A percentile compares a stretch with the other conserved stretches of the same genome.
Conservation (phyloP, 306 rosid genomes). For the Geum urbanum region DNA sequence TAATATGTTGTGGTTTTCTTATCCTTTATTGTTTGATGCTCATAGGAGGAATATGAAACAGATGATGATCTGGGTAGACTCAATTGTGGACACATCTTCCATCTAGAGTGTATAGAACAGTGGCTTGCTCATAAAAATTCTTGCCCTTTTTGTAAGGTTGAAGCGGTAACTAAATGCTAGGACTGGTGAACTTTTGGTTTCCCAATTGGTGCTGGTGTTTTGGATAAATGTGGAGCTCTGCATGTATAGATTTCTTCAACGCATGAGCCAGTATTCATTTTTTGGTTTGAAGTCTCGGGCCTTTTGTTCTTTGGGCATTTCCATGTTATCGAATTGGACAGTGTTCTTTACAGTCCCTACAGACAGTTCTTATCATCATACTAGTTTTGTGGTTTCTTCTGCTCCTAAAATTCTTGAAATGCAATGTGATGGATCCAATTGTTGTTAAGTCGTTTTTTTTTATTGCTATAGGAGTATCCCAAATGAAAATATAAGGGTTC, state of each 20-base stretch:
- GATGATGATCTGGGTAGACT: conserved; percentile 85
- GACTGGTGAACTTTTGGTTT: conserved; percentile 5
- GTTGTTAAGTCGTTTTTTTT: not conserved
- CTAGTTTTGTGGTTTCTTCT: conserved; percentile 9
- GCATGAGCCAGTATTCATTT: conserved; percentile 43
- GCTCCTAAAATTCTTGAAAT: conserved; percentile 18
- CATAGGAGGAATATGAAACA: conserved; percentile 83
- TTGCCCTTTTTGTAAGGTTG: conserved; percentile 89
- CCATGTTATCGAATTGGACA: conserved; percentile 9
- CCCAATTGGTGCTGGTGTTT: conserved; percentile 17
- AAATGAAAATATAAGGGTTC: not conserved
- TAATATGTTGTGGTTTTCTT: not conserved
- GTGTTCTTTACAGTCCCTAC: conserved; percentile 17
- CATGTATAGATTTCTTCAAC: conserved; percentile 60
- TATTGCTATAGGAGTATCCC: not conserved
- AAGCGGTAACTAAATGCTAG: conserved; percentile 50
- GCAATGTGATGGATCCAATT: not conserved
- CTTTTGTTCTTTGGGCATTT: too few relatives aligned
- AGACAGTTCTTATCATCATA: conserved; percentile 2
- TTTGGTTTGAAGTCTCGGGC: conserved; percentile 41
- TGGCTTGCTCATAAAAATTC: conserved; percentile 84
- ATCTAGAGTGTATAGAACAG: conserved; percentile 70
- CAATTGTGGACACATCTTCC: conserved; percentile 77
- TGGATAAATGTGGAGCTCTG: conserved; percentile 19
- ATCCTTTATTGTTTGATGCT: not conserved